Percentiles rank a stretch among this genome's conserved stretches.
phyloP scores from a whole-genome alignment of 495 filamentous ascomycete species.

The Penicillium ucsense region DNA sequence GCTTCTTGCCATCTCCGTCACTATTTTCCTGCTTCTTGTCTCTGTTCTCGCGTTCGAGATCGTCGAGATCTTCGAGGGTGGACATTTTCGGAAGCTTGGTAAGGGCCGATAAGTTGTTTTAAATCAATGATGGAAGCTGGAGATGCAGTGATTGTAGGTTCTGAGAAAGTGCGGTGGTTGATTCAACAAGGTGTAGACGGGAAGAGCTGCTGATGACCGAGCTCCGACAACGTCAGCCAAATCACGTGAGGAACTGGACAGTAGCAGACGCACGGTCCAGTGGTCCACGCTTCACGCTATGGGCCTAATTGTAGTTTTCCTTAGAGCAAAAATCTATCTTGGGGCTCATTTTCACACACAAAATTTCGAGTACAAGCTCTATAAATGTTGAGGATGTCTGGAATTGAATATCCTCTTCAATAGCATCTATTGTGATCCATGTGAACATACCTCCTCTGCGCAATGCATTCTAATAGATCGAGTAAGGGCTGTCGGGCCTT shows the following conservation, averaged over 20 bases:
- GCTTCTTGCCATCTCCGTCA: slow-evolving; percentile 47
- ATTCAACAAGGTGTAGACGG: slow-evolving; percentile 13
- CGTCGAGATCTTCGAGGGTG: slow-evolving; percentile 77
- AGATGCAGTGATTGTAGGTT: slow-evolving; percentile 1
- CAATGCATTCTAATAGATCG: slow-evolving; percentile 1
- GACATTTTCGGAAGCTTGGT: slow-evolving; percentile 49
- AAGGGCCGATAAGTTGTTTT: slow-evolving; percentile 2
- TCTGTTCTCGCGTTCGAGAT: slow-evolving; percentile 67
- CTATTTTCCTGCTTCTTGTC: slow-evolving; percentile 60
- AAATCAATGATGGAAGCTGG: slow-evolving; percentile 1
- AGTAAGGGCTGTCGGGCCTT: background rate
- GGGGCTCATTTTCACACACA: no score
- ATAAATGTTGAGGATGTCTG: no score
- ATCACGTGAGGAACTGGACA: slow-evolving; percentile 32
- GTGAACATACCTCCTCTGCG: no score
- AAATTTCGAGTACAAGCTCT: no score
- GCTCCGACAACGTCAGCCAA: slow-evolving; percentile 38
- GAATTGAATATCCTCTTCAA: no score
- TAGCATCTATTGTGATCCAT: no score
- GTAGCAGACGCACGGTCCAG: background rate
- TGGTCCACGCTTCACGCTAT: background rate
- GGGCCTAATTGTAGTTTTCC: background rate
- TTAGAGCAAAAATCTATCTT: no score
- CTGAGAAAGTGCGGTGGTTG: slow-evolving; percentile 7
- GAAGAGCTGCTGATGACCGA: slow-evolving; percentile 25